phyloP scores from a whole-genome alignment of 164 flowering plant species.

The Umbilicus rupestris region DNA sequence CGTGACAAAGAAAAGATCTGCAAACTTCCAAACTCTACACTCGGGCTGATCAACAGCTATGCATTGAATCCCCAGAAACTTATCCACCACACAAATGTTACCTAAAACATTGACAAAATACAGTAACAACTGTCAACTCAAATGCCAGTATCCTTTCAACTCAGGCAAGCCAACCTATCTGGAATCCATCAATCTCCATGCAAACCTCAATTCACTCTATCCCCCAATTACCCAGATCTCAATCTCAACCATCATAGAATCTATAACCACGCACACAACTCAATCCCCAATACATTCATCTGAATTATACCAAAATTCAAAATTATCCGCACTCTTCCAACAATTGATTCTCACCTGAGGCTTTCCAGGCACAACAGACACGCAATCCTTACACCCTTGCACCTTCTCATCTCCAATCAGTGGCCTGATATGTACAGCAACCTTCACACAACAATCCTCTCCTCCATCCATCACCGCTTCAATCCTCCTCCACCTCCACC shows the following conservation, averaged over 20 bases:
- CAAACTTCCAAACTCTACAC: neutral
- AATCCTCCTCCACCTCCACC: neutral
- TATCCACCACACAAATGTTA: neutral
- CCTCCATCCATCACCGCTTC: constrained; percentile 7
- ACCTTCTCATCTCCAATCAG: constrained; percentile 64
- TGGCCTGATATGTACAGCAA: constrained; percentile 82
- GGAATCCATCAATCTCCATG: neutral
- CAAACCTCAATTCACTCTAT: neutral
- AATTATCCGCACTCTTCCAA: neutral
- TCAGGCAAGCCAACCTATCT: neutral
- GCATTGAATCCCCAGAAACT: neutral
- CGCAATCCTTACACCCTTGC: constrained; percentile 86
- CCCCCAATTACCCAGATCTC: neutral
- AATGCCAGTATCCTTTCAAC: neutral
- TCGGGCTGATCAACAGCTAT: neutral
- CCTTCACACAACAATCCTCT: constrained; percentile 74
- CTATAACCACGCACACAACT: neutral
- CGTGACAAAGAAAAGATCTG: neutral
- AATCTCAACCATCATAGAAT: neutral
- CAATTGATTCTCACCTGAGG: constrained; percentile 52
- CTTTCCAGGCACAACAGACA: constrained; percentile 53
- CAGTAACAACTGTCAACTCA: neutral
- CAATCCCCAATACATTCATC: neutral
- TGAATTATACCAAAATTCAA: neutral
- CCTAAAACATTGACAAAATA: neutral